Evolutionary conservation across 495 filamentous ascomycete genomes (phyloP).

Genomic region (Hyaloscypha variabilis): DNA sequence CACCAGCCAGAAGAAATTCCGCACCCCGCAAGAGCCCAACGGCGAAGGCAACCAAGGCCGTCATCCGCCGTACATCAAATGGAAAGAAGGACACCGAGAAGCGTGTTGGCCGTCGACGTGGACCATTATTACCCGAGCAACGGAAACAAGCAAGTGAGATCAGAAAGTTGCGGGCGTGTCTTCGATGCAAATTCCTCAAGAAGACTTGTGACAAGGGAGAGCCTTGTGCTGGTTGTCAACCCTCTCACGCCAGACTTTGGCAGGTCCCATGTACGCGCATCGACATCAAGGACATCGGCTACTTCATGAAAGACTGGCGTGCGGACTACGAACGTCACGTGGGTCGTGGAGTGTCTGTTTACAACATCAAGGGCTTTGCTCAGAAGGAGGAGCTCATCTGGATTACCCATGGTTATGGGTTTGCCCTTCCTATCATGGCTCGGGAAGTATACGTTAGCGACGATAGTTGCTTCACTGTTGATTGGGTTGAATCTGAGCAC

Average conservation of each 20-base stretch:
- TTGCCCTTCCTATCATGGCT: slow-evolving; percentile 83
- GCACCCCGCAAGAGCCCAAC: slow-evolving; percentile 74
- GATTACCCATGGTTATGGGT: slow-evolving; percentile 89
- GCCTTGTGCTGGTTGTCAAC: slow-evolving; percentile 89
- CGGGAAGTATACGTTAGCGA: slow-evolving; percentile 90
- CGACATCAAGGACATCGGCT: slow-evolving; percentile 94
- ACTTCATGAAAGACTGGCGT: slow-evolving; percentile 98
- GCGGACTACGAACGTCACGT: slow-evolving; percentile 91
- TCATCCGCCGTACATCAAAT: slow-evolving; percentile 73
- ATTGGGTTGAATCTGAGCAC: slow-evolving; percentile 83
- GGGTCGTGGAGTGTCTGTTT: slow-evolving; percentile 81
- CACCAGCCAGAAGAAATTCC: slow-evolving; percentile 57
- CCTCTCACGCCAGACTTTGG: slow-evolving; percentile 90
- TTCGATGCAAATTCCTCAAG: slow-evolving; percentile 97
- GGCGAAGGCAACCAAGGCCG: slow-evolving; percentile 77
- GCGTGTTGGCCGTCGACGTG: slow-evolving; percentile 83
- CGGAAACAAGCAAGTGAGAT: slow-evolving; percentile 94
- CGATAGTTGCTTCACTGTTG: slow-evolving; percentile 86
- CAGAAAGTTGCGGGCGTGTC: slow-evolving; percentile 84
- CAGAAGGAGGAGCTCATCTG: slow-evolving; percentile 76
- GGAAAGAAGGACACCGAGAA: slow-evolving; percentile 85
- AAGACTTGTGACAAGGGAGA: slow-evolving; percentile 97
- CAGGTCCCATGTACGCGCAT: slow-evolving; percentile 95
- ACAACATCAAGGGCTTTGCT: slow-evolving; percentile 91
- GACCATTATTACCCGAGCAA: slow-evolving; percentile 89